phyloP scores from a whole-genome alignment of 2,329 filamentous ascomycete species.

The Cercospora berteroae region DNA sequence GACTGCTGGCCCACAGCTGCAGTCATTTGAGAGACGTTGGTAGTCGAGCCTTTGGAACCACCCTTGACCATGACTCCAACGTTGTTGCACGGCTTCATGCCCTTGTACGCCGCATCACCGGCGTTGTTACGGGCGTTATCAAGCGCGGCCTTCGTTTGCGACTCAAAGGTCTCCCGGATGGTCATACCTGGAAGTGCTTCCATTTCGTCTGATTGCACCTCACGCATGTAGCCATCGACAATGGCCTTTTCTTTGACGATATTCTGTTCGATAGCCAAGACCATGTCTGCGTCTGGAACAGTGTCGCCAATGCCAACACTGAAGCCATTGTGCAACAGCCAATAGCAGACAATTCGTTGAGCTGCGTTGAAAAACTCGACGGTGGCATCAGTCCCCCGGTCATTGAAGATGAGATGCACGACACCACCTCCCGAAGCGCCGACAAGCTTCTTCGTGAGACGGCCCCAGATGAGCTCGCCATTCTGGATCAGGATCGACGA shows the following conservation, averaged over 20 bases:
- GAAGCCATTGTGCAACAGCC: conserved; percentile 93
- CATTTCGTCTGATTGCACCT: conserved; percentile 80
- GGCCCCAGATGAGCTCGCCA: conserved; percentile 85
- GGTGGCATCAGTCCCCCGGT: conserved; percentile 78
- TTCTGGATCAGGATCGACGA: conserved; percentile 73
- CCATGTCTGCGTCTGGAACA: conserved; percentile 83
- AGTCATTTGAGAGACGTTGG: conserved; percentile 99
- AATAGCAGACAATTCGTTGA: conserved; percentile 94
- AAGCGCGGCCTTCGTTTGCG: conserved; percentile 88
- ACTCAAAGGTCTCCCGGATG: conserved; percentile 96
- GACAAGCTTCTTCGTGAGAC: conserved; percentile 90
- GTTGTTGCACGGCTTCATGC: conserved; percentile 93
- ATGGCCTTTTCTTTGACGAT: conserved; percentile 79
- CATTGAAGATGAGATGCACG: conserved; percentile 94
- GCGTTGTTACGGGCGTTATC: conserved; percentile 96
- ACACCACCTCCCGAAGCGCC: conserved; percentile 88
- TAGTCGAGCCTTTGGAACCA: conserved; percentile 96
- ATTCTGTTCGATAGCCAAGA: conserved; percentile 76
- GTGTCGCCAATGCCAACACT: conserved; percentile 99
- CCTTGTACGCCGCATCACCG: conserved; percentile 86
- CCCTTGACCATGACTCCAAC: conserved; percentile 94
- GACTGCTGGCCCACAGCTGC: conserved; percentile 97
- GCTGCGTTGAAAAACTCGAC: conserved; percentile 96
- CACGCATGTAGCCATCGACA: conserved; percentile 70
- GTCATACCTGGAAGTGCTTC: conserved; percentile 98